Percentiles rank a stretch among this genome's conserved stretches.
phyloP scores from a whole-genome alignment of 345 rosid genomes.

The Acer negundo region DNA sequence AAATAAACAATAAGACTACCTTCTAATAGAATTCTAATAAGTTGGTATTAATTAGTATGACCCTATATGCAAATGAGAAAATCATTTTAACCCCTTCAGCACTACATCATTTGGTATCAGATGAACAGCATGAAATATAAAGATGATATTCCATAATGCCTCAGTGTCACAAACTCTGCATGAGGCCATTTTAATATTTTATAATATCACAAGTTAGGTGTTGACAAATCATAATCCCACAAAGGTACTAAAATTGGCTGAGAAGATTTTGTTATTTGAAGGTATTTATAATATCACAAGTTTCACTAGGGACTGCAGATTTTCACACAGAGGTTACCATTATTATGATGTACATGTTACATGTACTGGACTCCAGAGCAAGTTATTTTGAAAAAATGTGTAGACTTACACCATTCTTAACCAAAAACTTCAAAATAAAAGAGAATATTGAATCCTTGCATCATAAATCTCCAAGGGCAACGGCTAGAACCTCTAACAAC shows the following conservation, averaged over 20 bases:
- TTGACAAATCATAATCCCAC: not conserved
- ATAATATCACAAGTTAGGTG: not conserved
- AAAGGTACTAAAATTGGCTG: not conserved
- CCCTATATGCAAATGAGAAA: not conserved
- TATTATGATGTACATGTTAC: not conserved
- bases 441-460: no score
- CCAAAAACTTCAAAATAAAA: no score
- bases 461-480: no score
- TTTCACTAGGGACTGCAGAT: not conserved
- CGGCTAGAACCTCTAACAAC: no score
- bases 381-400: not conserved
- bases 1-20: slow-evolving; percentile 5
- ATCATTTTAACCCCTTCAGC: slow-evolving; percentile 4
- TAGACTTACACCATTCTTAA: no score
- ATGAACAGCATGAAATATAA: not conserved
- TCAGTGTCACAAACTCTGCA: not conserved
- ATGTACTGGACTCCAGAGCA: not conserved
- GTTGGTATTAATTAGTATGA: not conserved
- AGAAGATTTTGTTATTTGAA: not conserved
- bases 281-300: not conserved
- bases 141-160: not conserved
- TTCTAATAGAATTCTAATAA: not conserved
- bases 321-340: not conserved
- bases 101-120: not conserved
- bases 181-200: not conserved